Percentiles rank a stretch among this genome's conserved stretches.
phyloP scores from a whole-genome alignment of 2,329 filamentous ascomycete species.

The Colletotrichum chrysophilum region DNA sequence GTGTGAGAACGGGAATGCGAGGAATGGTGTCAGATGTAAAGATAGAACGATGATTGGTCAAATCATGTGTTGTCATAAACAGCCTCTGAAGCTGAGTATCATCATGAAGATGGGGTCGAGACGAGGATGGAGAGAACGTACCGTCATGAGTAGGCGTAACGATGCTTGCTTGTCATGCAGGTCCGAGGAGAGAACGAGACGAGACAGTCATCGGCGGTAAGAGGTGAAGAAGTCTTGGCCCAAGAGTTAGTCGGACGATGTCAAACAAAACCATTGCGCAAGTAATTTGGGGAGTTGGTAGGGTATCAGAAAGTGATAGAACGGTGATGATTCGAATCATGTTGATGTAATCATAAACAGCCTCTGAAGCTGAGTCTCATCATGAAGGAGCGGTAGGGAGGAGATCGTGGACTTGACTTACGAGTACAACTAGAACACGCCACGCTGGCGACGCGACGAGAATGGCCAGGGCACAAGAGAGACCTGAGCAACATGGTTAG shows the following conservation, averaged over 20 bases:
- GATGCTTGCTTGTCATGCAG: not conserved
- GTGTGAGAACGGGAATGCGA: not conserved
- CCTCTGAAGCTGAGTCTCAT: slow-evolving; percentile 48
- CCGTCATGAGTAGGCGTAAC: not conserved
- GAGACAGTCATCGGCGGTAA: not conserved
- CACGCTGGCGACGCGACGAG: not conserved
- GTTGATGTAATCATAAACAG: slow-evolving; percentile 51
- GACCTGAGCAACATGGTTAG: not conserved
- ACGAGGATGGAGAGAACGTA: not conserved
- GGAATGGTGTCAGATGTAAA: slow-evolving; percentile 8
- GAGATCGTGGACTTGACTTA: not conserved
- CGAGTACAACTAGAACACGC: not conserved
- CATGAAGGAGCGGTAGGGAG: slow-evolving; percentile 27
- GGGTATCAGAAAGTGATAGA: slow-evolving; percentile 25
- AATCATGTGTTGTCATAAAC: slow-evolving; percentile 51
- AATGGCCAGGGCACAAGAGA: not conserved
- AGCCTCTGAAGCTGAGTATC: slow-evolving; percentile 48
- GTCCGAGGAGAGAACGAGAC: not conserved
- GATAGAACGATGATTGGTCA: slow-evolving; percentile 38
- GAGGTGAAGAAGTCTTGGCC: not conserved
- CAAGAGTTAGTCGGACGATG: not conserved
- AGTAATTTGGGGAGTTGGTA: not conserved
- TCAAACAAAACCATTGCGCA: not conserved
- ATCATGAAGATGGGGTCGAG: slow-evolving; percentile 33
- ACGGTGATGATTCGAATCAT: slow-evolving; percentile 43